Base-by-base conservation (phyloP, 805 yeast species). In the Candida xyloterini region DNA sequence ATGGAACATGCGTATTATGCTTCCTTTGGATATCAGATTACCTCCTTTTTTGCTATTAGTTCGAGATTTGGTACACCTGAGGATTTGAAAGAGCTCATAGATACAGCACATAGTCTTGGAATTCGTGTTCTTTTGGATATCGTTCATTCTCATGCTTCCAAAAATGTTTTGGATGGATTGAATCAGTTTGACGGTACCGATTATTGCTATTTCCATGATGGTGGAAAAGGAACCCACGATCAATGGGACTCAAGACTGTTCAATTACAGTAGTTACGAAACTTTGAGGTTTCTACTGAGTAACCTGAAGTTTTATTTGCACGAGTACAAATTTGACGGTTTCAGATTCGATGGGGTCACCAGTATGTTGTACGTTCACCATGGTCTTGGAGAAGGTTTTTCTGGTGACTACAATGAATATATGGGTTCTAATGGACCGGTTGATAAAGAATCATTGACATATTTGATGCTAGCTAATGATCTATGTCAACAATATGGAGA, bases 1-100 rank as follows among this genome's bases (percentile, higher is more conserved):
- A 91, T 91, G 99, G 99, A 91, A 64, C 99, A 91, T 61, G 98
- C 99, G 1, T 91, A 91, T 60, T 91, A 91, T 61, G 99, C 97
- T 1, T 87, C 96, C 2, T 91, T 91, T 60, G 99, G 99, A n/a
- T 91, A 91, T 61, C 99, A 91, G 63, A 81, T 91, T 20, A 90
- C 98, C 15, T 85, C 83, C 44, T 93, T 91, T 60, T 91, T 85
- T 60, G 97, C 98, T 2, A 72, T 76, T 16, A 81, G 93, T 38
- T 90, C 97, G 7, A 74, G 99, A 47, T 93, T 72, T 54, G 99
- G 99, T 21, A 79, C 96, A 0, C 98, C 99, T 2, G 98, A 93
- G 52, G 97, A 93, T 35, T 71, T 91, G 55, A 90, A 86, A 63
- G 89, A 85, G 60, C 76, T 91, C 50, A 76, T 91, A 33, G 99